A percentile compares a stretch with the other conserved stretches of the same genome.
These are phyloP conservation scores for Jamesozyma lodderae DNA, from an alignment of 805 yeast species.

Conservation along the genomic window DNA sequence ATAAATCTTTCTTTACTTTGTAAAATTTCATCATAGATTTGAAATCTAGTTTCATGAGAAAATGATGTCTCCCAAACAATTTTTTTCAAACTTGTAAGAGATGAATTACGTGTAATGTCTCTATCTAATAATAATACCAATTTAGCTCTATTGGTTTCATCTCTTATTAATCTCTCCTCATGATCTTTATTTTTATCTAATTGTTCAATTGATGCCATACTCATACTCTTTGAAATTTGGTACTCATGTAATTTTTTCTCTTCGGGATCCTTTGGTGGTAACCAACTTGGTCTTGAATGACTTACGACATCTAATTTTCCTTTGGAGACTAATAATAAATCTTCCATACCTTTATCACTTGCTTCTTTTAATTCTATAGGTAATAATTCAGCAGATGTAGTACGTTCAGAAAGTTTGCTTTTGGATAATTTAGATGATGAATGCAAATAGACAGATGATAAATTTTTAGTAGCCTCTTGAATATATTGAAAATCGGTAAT, in stretches of 20 bases:
- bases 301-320: constrained; percentile 49
- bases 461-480: constrained; percentile 31
- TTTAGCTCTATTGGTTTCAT: constrained; percentile 24
- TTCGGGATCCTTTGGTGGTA: constrained; percentile 52
- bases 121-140: constrained; percentile 21
- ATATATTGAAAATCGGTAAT: constrained; percentile 27
- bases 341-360: constrained; percentile 42
- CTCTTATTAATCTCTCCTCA: constrained; percentile 20
- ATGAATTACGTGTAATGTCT: constrained; percentile 28
- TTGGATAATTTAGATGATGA: constrained; percentile 31
- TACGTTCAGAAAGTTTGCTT: constrained; percentile 32
- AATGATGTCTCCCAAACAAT: constrained; percentile 28
- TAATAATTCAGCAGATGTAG: constrained; percentile 28
- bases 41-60: constrained; percentile 15
- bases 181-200: constrained; percentile 23
- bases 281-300: constrained; percentile 60
- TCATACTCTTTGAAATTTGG: constrained; percentile 38
- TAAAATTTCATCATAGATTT: constrained; percentile 18
- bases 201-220: constrained; percentile 29
- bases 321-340: constrained; percentile 47
- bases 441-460: constrained; percentile 35
- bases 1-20: constrained; percentile 20
- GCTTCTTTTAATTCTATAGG: constrained; percentile 34
- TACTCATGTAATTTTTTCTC: constrained; percentile 50
- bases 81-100: constrained; percentile 19